Evolutionary conservation across 2,329 filamentous ascomycete genomes (phyloP).

Genomic region (Fusarium scirpi): DNA sequence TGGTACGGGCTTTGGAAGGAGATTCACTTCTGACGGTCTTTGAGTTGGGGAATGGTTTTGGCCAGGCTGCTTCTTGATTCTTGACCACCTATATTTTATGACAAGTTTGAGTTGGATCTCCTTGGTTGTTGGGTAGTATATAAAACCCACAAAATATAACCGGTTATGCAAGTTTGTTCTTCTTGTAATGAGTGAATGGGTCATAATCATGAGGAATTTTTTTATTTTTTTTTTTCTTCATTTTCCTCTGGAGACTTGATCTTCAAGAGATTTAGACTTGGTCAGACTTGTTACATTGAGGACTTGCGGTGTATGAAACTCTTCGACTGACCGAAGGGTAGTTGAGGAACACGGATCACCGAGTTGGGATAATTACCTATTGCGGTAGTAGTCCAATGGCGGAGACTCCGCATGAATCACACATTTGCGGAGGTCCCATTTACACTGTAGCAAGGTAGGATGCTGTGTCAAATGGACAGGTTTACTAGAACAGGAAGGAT

Average conservation of each 20-base stretch:
- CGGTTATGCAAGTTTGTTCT: not conserved
- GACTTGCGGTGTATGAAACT: not conserved
- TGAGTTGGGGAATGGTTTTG: not conserved
- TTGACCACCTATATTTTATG: not conserved
- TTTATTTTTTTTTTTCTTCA: not conserved
- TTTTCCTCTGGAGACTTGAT: not conserved
- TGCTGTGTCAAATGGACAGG: not conserved
- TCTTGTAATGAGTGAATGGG: not conserved
- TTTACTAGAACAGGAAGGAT: no score
- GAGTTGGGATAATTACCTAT: not conserved
- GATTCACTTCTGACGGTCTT: conserved; percentile 4
- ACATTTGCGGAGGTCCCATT: not conserved
- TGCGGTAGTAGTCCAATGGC: not conserved
- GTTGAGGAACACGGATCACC: not conserved
- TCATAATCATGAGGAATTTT: not conserved
- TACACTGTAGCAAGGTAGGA: not conserved
- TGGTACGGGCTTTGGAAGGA: not conserved
- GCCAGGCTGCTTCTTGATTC: not conserved
- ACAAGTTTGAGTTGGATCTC: not conserved
- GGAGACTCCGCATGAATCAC: not conserved
- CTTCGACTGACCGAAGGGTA: not conserved
- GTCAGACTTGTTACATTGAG: not conserved
- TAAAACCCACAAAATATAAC: not conserved
- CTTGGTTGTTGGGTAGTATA: not conserved
- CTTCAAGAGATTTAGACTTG: not conserved